Base-by-base conservation (phyloP, 2,329 filamentous ascomycete species). In the Orbilia ellipsospora region DNA sequence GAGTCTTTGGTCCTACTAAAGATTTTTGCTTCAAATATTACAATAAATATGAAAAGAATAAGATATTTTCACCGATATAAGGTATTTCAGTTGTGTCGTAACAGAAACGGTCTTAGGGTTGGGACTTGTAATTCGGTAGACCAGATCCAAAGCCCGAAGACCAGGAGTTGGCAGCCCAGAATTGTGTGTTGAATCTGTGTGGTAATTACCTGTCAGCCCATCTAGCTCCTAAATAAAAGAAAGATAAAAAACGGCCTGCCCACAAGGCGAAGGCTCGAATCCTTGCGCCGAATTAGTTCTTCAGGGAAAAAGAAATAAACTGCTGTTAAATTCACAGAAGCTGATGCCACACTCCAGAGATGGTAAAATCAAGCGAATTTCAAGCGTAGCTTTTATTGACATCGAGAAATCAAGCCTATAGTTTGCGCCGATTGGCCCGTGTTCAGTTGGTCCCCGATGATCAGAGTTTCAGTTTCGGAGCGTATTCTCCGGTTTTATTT, bases 191-290 rank as follows among this genome's bases (percentile, higher is more conserved):
- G 66, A 51, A 40, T 36, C 31, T 36, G 57, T 70, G 66, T 70
- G 66, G 66, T 63, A 56, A 36, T 6, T 36, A 6, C 10, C 64
- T 20, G 40, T 40, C 36, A 31, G 18, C n/a, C 16, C 54, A 15
- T 2, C 52, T 8, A 54, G 18, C 28, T n/a, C 40, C 12, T 44
- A 23, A 23, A 23, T n/a, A 2, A 44, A 44, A 8, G n/a, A 16
- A 59, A 18, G 16, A 60, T 10, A 1, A 26, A 28, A 26, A 54
- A 28, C 40, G 12, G 16, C 48, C 57, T 23, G 4, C 51, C 57
- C 57, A 57, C 65, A 70, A 70, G 60, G 51, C 51, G 51, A 40
- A 70, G 52, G 66, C 31, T 57, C 57, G 62, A 70, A 57, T 57
- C 40, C 31, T 50, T 40, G 57, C 66, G 40, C 51, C 23, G 66